Evolutionary conservation across 768 basidiomycete genomes (phyloP).

Genomic region (Rhizopogon vinicolor): DNA sequence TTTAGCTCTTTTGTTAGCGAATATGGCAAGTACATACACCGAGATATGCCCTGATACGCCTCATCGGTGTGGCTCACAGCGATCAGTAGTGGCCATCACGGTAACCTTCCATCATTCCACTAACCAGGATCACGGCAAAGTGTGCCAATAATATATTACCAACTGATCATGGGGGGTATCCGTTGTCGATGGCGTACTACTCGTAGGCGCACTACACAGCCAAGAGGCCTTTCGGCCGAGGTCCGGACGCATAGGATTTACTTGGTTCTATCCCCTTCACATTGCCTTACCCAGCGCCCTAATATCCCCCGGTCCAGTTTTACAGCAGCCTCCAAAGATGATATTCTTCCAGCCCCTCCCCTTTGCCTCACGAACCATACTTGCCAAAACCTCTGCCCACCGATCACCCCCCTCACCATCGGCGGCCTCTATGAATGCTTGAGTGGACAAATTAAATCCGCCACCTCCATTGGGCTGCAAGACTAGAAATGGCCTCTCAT

Average conservation of each 20-base stretch:
- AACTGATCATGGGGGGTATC: no score
- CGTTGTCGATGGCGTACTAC: no score
- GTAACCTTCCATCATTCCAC: background rate
- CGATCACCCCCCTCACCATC: background rate
- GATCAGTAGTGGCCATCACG: background rate
- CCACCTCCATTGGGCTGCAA: slow-evolving; percentile 72
- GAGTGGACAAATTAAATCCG: slow-evolving; percentile 42
- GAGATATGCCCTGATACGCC: background rate
- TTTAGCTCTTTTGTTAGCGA: background rate
- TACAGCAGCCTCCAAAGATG: slow-evolving; percentile 69
- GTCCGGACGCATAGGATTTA: background rate
- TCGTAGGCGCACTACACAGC: no score
- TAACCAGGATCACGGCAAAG: background rate
- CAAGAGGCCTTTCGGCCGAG: no score
- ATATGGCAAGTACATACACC: background rate
- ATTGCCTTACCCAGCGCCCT: slow-evolving; percentile 4
- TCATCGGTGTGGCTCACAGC: background rate
- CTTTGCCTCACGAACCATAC: slow-evolving; percentile 17
- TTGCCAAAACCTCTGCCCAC: slow-evolving; percentile 34
- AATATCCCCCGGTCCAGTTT: slow-evolving; percentile 53
- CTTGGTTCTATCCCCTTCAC: no score
- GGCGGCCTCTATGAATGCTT: slow-evolving; percentile 34
- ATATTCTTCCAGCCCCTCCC: slow-evolving; percentile 41
- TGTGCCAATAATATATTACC: background rate
- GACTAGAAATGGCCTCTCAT: slow-evolving; percentile 45